Percentiles rank a stretch among this genome's conserved stretches.
These are phyloP conservation scores for Phylloporus rhodoxanthus DNA, from an alignment of 768 basidiomycete species.

Conservation along the genomic window DNA sequence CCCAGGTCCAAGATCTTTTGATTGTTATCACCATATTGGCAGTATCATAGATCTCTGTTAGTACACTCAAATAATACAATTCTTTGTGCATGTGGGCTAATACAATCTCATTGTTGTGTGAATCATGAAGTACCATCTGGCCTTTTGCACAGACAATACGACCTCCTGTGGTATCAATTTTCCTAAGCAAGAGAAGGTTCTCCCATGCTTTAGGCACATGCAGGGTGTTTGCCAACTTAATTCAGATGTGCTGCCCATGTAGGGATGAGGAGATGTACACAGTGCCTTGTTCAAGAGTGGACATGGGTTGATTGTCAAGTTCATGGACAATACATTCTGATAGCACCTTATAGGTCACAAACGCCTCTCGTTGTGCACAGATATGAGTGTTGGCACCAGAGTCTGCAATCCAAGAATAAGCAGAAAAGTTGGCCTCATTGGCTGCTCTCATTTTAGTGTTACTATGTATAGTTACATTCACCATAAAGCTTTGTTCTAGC, in stretches of 20 bases:
- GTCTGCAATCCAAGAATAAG: slow-evolving; percentile 6
- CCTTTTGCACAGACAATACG: neutral
- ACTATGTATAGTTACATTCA: neutral
- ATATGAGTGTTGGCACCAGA: slow-evolving; percentile 5
- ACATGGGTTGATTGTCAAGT: too few relatives aligned
- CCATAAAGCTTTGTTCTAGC: neutral
- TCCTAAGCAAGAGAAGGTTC: neutral
- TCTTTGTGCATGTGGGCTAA: neutral
- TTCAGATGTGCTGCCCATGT: too few relatives aligned
- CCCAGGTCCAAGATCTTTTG: neutral
- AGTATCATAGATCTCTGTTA: neutral
- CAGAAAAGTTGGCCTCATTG: neutral
- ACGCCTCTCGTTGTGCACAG: neutral
- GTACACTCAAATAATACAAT: neutral
- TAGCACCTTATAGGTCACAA: neutral
- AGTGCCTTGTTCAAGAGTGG: too few relatives aligned
- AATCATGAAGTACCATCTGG: neutral
- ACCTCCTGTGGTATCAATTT: neutral
- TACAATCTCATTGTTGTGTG: neutral
- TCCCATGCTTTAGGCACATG: neutral
- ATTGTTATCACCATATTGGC: neutral
- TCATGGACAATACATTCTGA: too few relatives aligned
- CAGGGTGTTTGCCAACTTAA: too few relatives aligned
- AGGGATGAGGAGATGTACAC: too few relatives aligned
- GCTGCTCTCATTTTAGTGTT: neutral